Base-by-base conservation (phyloP, 305 asterid species). In the Fraxinus velutina region DNA sequence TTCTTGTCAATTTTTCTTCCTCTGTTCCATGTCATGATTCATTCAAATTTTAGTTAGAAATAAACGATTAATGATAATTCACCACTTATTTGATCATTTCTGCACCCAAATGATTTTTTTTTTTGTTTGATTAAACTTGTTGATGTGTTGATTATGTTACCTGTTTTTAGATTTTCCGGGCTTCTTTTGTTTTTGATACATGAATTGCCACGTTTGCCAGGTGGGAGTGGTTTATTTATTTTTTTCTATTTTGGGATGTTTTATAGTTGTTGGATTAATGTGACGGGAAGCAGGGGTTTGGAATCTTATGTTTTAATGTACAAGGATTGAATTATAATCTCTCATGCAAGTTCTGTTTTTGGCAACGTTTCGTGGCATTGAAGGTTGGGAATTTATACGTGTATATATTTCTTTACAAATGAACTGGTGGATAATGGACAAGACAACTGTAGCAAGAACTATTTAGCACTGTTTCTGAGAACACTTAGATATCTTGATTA, bases 31-130 rank as follows among this genome's bases (percentile, higher is more conserved):
- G 1, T 72, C 57, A 12, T 8, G 37, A 10, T 66, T 52, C 19
- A 27, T 76, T 77, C 29, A 76, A 52, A n/a, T 80, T 80, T 33
- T 73, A 66, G 84, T 77, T 52, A 9, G 73, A 44, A 78, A 70
- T 62, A 6, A 62, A 44, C 80, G 47, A 68, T 84, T 85, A 33
- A 64, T 2, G 37, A 22, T 13, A n/a, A 24, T 10, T 76, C 27
- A 8, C 70, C 37, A 1, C 74, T 68, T 68, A 29, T 50, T 24
- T 22, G 1, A 50, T 22, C 57, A 19, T 62, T 79, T 34, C 84
- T 81, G 80, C 50, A 27, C 76, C 32, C 47, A 73, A 55, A 32
- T 27, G 32, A 36, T 60, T 27, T 68, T 64, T 75, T 24, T 24
- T 1, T 29, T 29, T 27, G 8, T 27, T 68, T 68, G n/a, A 24